These are phyloP conservation scores for Aureobasidium namibiae DNA, from an alignment of 2,329 filamentous ascomycete species.

Conservation along the genomic window DNA sequence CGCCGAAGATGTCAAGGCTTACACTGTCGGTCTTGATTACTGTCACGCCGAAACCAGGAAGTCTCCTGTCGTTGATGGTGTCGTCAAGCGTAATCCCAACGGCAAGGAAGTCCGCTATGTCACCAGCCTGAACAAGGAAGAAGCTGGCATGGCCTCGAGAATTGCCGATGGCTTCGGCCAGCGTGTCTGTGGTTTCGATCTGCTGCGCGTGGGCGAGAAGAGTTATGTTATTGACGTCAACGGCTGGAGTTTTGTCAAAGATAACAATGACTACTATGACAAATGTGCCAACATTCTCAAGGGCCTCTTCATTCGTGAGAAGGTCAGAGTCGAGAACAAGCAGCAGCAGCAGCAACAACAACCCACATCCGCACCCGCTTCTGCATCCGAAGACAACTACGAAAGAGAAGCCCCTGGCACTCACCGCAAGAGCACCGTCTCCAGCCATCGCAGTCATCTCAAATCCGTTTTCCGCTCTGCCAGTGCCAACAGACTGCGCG, in stretches of 20 bases:
- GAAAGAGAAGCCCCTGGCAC: conserved; percentile 16
- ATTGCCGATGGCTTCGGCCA: conserved; percentile 92
- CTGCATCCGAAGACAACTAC: conserved; percentile 18
- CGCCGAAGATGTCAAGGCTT: conserved; percentile 95
- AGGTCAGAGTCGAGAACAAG: conserved; percentile 46
- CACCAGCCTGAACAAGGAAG: conserved; percentile 70
- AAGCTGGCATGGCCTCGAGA: conserved; percentile 77
- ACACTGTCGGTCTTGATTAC: conserved; percentile 86
- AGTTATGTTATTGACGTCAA: conserved; percentile 99
- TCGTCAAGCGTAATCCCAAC: conserved; percentile 92
- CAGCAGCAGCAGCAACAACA: conserved; percentile 17
- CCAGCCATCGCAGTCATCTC: conserved; percentile 36
- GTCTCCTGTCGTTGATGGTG: conserved; percentile 90
- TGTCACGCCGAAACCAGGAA: conserved; percentile 97
- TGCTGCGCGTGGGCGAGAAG: conserved; percentile 76
- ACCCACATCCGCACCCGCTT: conserved; percentile 10
- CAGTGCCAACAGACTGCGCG: conserved; percentile 52
- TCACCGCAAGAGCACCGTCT: conserved; percentile 27
- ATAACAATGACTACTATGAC: conserved; percentile 98
- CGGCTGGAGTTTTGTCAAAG: conserved; percentile 99
- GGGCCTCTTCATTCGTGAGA: conserved; percentile 81
- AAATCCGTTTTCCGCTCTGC: conserved; percentile 57
- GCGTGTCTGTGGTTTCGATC: conserved; percentile 89
- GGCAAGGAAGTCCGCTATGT: conserved; percentile 96
- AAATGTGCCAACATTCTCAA: conserved; percentile 78